A percentile compares a stretch with the other conserved stretches of the same genome.
phyloP scores from a whole-genome alignment of 371 early-diverging fungal species.

The Mucor plumbeus region DNA sequence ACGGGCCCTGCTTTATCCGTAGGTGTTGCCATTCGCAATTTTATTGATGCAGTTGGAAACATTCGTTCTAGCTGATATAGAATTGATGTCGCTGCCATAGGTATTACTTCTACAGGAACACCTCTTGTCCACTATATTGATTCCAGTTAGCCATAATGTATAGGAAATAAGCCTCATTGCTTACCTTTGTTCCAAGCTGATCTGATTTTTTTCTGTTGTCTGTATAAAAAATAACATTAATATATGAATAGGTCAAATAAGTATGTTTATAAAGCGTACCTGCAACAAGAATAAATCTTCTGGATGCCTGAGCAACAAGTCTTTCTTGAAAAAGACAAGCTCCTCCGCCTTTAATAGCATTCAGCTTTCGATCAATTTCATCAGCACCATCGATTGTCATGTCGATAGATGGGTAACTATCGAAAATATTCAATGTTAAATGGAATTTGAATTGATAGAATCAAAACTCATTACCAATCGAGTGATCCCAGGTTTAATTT shows the following conservation, averaged over 20 bases:
- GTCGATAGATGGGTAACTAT: slow-evolving; percentile 71
- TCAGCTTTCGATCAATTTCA: slow-evolving; percentile 78
- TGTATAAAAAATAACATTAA: slow-evolving; percentile 3
- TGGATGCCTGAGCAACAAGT: slow-evolving; percentile 84
- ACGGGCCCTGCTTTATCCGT: slow-evolving; percentile 92
- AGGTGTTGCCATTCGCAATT: slow-evolving; percentile 77
- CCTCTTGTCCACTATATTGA: slow-evolving; percentile 76
- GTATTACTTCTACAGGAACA: slow-evolving; percentile 90
- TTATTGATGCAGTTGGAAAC: slow-evolving; percentile 40
- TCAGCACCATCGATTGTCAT: slow-evolving; percentile 95
- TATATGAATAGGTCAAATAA: too few relatives aligned
- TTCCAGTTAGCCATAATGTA: too few relatives aligned
- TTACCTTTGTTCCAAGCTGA: slow-evolving; percentile 79
- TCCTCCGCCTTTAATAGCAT: slow-evolving; percentile 95
- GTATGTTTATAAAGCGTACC: slow-evolving; percentile 53
- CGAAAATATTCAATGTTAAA: too few relatives aligned
- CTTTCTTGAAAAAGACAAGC: slow-evolving; percentile 92
- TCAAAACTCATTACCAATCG: slow-evolving; percentile 62
- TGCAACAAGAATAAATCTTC: slow-evolving; percentile 83
- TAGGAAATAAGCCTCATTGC: slow-evolving; percentile 34
- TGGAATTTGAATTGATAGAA: too few relatives aligned
- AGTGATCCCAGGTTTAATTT: slow-evolving; percentile 66
- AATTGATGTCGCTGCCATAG: slow-evolving; percentile 63
- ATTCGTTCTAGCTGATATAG: slow-evolving; percentile 14
- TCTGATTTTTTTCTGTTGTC: slow-evolving; percentile 83